A percentile compares a stretch with the other conserved stretches of the same genome.
Conservation (phyloP, 345 rosid genomes). For the Turnera subulata region DNA sequence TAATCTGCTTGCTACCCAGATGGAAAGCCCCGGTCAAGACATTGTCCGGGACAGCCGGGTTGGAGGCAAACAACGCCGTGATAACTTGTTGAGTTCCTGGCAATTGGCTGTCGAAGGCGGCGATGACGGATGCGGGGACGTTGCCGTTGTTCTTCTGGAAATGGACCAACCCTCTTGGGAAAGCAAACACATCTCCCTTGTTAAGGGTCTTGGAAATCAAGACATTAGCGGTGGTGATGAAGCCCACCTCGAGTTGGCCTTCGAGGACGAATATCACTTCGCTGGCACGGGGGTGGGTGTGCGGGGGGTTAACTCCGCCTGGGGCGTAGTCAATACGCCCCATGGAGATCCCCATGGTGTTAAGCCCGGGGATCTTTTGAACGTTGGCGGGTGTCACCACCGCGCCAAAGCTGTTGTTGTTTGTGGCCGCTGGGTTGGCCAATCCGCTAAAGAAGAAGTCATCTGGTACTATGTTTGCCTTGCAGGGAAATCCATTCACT, state of each 20-base stretch:
- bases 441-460: constrained; percentile 22
- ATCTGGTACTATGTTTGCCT: constrained; percentile 3
- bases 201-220: constrained; percentile 16
- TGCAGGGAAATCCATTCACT: constrained; percentile 23
- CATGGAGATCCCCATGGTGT: constrained; percentile 26
- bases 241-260: constrained; percentile 25
- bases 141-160: constrained; percentile 24
- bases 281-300: constrained; percentile 31
- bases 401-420: constrained; percentile 17
- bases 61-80: constrained; percentile 19
- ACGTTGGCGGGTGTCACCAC: constrained; percentile 21
- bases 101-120: constrained; percentile 32
- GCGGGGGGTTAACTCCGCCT: constrained; percentile 26
- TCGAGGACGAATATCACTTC: constrained; percentile 25
- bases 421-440: constrained; percentile 16
- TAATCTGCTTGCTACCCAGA: constrained; percentile 16
- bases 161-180: constrained; percentile 25
- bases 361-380: constrained; percentile 24
- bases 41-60: constrained; percentile 21
- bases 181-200: constrained; percentile 20
- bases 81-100: constrained; percentile 25
- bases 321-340: constrained; percentile 29
- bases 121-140: constrained; percentile 13
- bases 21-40: constrained; percentile 23
- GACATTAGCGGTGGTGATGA: constrained; percentile 26